Percentiles rank a stretch among this genome's conserved stretches.
Evolutionary conservation across 1,284 basidiomycete genomes (phyloP).

Genomic region (Vanrija sp.): DNA sequence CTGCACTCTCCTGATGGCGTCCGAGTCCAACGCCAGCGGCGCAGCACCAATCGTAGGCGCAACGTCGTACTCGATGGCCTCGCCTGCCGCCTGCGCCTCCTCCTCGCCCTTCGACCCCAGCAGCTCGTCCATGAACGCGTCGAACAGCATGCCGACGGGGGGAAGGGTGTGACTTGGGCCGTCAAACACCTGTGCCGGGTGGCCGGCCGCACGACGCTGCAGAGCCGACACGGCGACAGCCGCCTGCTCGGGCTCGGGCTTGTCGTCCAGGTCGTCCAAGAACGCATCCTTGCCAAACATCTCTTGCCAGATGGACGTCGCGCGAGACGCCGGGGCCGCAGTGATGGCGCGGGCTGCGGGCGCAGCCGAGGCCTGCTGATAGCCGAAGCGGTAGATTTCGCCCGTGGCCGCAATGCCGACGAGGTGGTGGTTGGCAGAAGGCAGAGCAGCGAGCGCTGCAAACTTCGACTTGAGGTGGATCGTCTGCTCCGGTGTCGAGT

Average conservation of each 20-base stretch:
- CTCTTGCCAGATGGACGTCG: conserved; percentile 48
- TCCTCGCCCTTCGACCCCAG: conserved; percentile 44
- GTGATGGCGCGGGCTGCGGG: conserved; percentile 10
- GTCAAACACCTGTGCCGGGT: conserved; percentile 57
- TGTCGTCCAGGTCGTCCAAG: conserved; percentile 27
- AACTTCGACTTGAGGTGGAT: conserved; percentile 8
- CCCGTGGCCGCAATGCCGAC: conserved; percentile 31
- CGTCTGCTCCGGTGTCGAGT: conserved; percentile 5
- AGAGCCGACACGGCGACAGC: conserved; percentile 23
- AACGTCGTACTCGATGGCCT: conserved; percentile 3
- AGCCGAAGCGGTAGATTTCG: conserved; percentile 42
- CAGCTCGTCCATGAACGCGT: conserved; percentile 65
- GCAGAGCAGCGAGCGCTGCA: conserved; percentile 12
- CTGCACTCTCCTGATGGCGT: conserved; percentile 8
- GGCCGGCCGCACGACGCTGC: conserved; percentile 25
- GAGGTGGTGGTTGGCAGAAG: conserved; percentile 23
- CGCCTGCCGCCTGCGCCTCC: neutral
- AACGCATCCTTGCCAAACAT: conserved; percentile 51
- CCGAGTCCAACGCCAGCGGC: neutral
- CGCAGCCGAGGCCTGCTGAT: conserved; percentile 17
- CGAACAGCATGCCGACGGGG: conserved; percentile 69
- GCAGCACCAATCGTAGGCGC: neutral
- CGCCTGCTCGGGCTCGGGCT: conserved; percentile 6
- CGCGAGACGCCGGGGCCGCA: neutral
- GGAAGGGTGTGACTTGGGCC: conserved; percentile 76